phyloP scores from a whole-genome alignment of 2,329 filamentous ascomycete species.

The Ciborinia camelliae region DNA sequence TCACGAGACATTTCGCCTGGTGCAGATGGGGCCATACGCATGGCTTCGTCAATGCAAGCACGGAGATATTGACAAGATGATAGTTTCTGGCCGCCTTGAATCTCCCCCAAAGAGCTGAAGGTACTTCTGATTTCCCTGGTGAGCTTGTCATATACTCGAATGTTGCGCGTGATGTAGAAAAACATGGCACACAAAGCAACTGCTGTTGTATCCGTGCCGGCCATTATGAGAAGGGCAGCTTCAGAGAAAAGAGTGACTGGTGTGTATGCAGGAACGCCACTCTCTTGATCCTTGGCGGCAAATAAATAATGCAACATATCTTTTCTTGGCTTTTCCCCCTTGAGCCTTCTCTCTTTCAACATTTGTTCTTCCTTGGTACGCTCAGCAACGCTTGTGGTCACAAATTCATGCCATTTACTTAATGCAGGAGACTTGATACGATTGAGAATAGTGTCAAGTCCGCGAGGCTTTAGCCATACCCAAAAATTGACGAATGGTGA shows the following conservation, averaged over 20 bases:
- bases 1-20: constrained; percentile 18
- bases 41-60: background rate
- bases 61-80: background rate
- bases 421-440: background rate
- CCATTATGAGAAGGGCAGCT: background rate
- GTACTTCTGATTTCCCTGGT: background rate
- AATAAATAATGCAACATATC: constrained; percentile 52
- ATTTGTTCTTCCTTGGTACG: background rate
- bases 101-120: background rate
- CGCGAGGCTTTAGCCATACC: background rate
- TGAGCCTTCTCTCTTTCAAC: background rate
- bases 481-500: background rate
- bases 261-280: constrained; percentile 67
- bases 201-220: background rate
- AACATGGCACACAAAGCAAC: background rate
- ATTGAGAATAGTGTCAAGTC: background rate
- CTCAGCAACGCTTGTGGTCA: background rate
- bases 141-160: background rate
- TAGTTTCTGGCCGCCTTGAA: background rate
- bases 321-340: background rate
- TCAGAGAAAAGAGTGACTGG: too few relatives aligned
- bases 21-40: background rate
- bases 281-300: constrained; percentile 90
- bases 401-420: background rate
- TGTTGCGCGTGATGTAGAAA: background rate